A percentile compares a stretch with the other conserved stretches of the same genome.
Conservation (phyloP, 108 stramenopile species). For the Parietichytrium sp. region DNA sequence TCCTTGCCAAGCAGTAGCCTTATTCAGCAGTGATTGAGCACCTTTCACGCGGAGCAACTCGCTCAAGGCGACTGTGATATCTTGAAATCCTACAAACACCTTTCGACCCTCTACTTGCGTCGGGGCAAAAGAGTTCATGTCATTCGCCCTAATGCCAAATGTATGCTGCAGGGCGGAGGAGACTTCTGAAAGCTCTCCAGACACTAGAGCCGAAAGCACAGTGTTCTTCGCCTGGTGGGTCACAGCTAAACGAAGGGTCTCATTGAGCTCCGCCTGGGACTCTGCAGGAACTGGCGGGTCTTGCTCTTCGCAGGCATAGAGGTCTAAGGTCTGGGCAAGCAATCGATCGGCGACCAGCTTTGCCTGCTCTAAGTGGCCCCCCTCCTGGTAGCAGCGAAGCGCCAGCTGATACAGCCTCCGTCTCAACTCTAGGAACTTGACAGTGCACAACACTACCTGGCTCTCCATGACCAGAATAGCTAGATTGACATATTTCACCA, state of each 20-base stretch:
- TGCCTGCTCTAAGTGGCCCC: background rate
- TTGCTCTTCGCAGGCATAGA: background rate
- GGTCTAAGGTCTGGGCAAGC: background rate
- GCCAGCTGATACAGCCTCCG: background rate
- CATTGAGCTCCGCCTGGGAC: background rate
- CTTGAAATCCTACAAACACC: no score
- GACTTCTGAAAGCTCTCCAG: background rate
- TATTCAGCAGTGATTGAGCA: no score
- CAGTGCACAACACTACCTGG: background rate
- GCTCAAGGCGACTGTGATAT: no score
- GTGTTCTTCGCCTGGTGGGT: background rate
- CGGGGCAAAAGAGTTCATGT: no score
- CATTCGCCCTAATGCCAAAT: no score
- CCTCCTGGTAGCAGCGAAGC: background rate
- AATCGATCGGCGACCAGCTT: background rate
- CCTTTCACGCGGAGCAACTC: no score
- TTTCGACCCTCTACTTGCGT: no score
- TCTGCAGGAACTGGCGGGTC: background rate
- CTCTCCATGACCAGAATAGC: background rate
- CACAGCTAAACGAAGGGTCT: background rate
- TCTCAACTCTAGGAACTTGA: background rate
- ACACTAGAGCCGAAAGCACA: no score
- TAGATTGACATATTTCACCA: background rate
- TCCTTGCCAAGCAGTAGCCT: no score
- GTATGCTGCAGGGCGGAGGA: no score